Conservation (phyloP, 2,329 filamentous ascomycete genomes). For the Calonectria multiphialidica region DNA sequence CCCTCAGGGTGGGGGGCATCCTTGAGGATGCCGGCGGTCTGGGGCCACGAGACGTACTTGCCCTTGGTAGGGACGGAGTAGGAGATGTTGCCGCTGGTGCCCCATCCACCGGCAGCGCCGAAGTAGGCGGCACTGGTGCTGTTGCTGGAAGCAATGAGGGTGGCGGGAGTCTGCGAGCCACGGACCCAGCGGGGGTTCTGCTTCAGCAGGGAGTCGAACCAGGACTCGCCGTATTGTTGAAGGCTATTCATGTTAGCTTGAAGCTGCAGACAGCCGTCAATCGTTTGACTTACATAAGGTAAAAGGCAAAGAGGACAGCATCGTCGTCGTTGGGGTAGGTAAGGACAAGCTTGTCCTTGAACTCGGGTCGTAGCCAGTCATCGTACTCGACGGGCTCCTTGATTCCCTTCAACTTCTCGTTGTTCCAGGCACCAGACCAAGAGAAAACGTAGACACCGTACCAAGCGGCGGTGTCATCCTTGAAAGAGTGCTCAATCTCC, state of each 20-base stretch:
- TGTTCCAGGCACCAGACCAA: conserved; percentile 50
- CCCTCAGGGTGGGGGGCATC: conserved; percentile 62
- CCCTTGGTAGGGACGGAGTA: conserved; percentile 43
- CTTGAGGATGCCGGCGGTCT: conserved; percentile 61
- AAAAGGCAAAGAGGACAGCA: conserved; percentile 63
- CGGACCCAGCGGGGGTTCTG: conserved; percentile 67
- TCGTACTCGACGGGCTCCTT: conserved; percentile 50
- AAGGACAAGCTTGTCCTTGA: conserved; percentile 65
- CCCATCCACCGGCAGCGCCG: conserved; percentile 36
- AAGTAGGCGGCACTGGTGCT: conserved; percentile 50
- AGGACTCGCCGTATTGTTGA: conserved; percentile 55
- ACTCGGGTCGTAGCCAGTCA: conserved; percentile 61
- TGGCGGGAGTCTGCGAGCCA: conserved; percentile 58
- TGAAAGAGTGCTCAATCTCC: conserved; percentile 55
- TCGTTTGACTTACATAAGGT: conserved; percentile 59
- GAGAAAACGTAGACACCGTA: conserved; percentile 53
- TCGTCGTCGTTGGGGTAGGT: conserved; percentile 71
- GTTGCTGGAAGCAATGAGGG: conserved; percentile 47
- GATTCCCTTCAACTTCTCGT: conserved; percentile 46
- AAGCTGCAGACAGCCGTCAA: neutral
- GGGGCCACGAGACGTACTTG: conserved; percentile 61
- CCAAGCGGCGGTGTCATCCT: conserved; percentile 50
- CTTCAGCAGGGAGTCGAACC: conserved; percentile 60
- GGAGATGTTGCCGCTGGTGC: conserved; percentile 20
- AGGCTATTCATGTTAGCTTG: conserved; percentile 40